Evolutionary conservation across 306 rosid species (phyloP).

Genomic region (Mucuna pruriens): DNA sequence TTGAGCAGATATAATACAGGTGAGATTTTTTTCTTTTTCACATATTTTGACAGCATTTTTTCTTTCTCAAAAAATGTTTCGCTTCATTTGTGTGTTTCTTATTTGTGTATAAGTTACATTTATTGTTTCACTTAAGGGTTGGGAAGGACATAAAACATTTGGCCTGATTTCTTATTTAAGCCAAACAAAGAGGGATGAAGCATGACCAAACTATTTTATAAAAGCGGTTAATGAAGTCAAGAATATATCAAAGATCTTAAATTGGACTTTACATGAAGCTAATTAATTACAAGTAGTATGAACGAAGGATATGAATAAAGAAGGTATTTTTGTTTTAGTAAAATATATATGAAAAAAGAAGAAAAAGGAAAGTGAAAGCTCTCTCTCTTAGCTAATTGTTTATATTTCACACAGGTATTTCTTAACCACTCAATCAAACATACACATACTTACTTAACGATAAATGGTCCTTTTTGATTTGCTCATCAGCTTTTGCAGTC

Average conservation of each 20-base stretch:
- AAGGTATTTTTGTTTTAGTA: background rate
- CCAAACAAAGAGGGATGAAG: constrained; percentile 30
- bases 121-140: constrained; percentile 1
- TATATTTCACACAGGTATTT: constrained; percentile 15
- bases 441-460: background rate
- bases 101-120: background rate
- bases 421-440: constrained; percentile 28
- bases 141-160: constrained; percentile 11
- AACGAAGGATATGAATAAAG: constrained; percentile 11
- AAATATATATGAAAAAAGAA: background rate
- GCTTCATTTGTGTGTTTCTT: background rate
- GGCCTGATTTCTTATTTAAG: constrained; percentile 34
- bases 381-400: constrained; percentile 28
- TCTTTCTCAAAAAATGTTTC: background rate
- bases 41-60: background rate
- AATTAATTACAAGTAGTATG: background rate
- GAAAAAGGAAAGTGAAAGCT: background rate
- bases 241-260: constrained; percentile 29
- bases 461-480: background rate
- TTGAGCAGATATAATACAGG: background rate
- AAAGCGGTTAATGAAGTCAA: constrained; percentile 32
- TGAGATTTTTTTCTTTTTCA: background rate
- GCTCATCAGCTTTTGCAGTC: constrained; percentile 26
- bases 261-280: constrained; percentile 18
- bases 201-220: constrained; percentile 1